Evolutionary conservation across 1,139 yeast species (phyloP).

Genomic region (Candida pseudoviswanathii): DNA sequence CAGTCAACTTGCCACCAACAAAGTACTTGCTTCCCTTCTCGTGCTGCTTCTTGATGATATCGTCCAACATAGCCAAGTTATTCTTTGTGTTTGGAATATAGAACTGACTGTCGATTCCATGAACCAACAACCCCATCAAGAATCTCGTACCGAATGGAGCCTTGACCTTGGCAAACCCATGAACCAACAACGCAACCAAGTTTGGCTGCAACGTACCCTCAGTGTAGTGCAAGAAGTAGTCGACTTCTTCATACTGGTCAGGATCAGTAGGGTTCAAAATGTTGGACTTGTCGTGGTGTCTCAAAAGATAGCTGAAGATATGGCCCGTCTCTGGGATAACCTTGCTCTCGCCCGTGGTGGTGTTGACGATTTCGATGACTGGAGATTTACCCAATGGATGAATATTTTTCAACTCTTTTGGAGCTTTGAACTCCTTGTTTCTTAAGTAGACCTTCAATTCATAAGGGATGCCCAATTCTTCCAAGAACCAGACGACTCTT

Average conservation of each 20-base stretch:
- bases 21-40: constrained; percentile 29
- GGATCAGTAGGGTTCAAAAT: constrained; percentile 28
- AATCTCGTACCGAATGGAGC: constrained; percentile 34
- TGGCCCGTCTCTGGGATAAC: constrained; percentile 42
- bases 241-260: constrained; percentile 30
- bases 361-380: constrained; percentile 32
- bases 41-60: constrained; percentile 27
- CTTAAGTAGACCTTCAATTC: constrained; percentile 37
- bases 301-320: constrained; percentile 34
- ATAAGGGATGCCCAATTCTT: constrained; percentile 36
- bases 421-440: constrained; percentile 33
- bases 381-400: constrained; percentile 49
- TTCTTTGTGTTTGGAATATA: constrained; percentile 28
- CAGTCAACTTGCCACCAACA: constrained; percentile 40
- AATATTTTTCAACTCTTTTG: constrained; percentile 32
- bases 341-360: constrained; percentile 11
- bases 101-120: constrained; percentile 28
- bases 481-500: constrained; percentile 42
- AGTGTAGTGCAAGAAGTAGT: constrained; percentile 40
- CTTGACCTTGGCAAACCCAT: constrained; percentile 24
- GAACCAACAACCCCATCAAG: constrained; percentile 26
- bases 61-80: constrained; percentile 34
- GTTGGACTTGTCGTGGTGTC: constrained; percentile 29
- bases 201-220: constrained; percentile 42
- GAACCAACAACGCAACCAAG: constrained; percentile 35